Evolutionary conservation across 2,329 filamentous ascomycete genomes (phyloP).

Genomic region (Fragosphaeria purpurea): DNA sequence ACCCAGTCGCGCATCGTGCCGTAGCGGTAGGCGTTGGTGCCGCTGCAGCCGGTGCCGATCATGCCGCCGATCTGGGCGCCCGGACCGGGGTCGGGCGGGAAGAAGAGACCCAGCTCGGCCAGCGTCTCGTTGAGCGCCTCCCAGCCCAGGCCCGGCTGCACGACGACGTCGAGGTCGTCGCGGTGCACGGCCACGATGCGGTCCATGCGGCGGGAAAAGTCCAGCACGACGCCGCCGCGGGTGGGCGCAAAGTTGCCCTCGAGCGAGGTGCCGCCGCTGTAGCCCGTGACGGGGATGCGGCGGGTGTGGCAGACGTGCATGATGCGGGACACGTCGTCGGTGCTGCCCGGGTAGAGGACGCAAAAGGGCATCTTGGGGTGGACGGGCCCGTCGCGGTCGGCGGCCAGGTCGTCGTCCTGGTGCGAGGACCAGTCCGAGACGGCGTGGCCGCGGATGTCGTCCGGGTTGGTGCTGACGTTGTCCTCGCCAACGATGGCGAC

Average conservation of each 20-base stretch:
- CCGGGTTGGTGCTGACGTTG: conserved; percentile 50
- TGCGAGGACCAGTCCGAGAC: conserved; percentile 56
- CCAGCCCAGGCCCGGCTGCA: conserved; percentile 79
- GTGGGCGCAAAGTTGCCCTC: conserved; percentile 86
- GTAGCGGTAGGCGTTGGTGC: conserved; percentile 86
- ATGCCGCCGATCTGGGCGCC: conserved; percentile 89
- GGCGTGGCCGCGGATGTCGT: conserved; percentile 46
- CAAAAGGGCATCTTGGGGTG: conserved; percentile 49
- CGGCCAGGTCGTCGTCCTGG: conserved; percentile 16
- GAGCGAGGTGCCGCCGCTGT: conserved; percentile 78
- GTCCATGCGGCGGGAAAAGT: conserved; percentile 83
- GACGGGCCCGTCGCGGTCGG: conserved; percentile 15
- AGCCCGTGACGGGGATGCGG: conserved; percentile 75
- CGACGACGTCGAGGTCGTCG: conserved; percentile 65
- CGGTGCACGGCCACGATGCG: conserved; percentile 68
- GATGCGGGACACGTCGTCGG: conserved; percentile 73
- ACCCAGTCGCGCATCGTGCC: conserved; percentile 96
- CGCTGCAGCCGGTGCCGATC: conserved; percentile 63
- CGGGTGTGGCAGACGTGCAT: conserved; percentile 82
- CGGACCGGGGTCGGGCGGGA: conserved; percentile 83
- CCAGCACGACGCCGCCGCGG: conserved; percentile 61
- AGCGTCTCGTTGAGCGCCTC: conserved; percentile 74
- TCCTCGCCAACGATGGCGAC: conserved; percentile 53
- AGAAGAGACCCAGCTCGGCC: conserved; percentile 66
- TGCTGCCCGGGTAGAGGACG: conserved; percentile 66